Conservation (phyloP, 768 basidiomycete genomes). For the Austroboletus eburneus region DNA sequence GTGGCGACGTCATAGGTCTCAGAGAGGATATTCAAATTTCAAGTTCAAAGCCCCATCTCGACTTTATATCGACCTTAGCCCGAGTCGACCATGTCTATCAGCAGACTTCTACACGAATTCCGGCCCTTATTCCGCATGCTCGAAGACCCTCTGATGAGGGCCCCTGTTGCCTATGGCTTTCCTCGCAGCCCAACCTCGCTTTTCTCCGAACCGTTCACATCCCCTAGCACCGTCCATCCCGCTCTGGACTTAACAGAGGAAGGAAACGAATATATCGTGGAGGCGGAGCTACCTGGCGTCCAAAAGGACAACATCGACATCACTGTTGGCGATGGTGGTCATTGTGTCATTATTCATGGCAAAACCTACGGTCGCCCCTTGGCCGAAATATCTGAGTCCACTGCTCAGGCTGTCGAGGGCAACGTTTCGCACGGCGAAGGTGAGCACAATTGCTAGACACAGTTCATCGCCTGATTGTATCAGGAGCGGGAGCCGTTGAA, state of each 20-base stretch:
- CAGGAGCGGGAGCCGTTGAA: conserved; percentile 13
- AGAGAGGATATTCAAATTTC: too few species aligned
- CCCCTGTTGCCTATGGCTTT: conserved; percentile 22
- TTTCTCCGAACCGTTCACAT: conserved; percentile 47
- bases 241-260: conserved; percentile 68
- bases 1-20: conserved; percentile 8
- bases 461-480: neutral
- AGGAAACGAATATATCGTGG: conserved; percentile 59
- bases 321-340: conserved; percentile 64
- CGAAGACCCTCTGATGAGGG: conserved; percentile 60
- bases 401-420: conserved; percentile 10
- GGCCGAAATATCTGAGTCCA: conserved; percentile 18
- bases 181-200: conserved; percentile 32
- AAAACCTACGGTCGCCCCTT: conserved; percentile 36
- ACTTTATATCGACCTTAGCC: too few species aligned
- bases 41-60: too few species aligned
- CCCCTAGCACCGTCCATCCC: conserved; percentile 39
- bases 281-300: conserved; percentile 77
- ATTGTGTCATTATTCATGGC: conserved; percentile 71
- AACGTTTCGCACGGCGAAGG: conserved; percentile 23
- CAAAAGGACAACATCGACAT: conserved; percentile 74
- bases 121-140: conserved; percentile 73
- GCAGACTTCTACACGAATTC: conserved; percentile 65
- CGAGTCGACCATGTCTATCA: conserved; percentile 58
- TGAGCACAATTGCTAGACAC: conserved; percentile 9